Conservation (phyloP, 345 rosid species). For the Linum trigynum region DNA sequence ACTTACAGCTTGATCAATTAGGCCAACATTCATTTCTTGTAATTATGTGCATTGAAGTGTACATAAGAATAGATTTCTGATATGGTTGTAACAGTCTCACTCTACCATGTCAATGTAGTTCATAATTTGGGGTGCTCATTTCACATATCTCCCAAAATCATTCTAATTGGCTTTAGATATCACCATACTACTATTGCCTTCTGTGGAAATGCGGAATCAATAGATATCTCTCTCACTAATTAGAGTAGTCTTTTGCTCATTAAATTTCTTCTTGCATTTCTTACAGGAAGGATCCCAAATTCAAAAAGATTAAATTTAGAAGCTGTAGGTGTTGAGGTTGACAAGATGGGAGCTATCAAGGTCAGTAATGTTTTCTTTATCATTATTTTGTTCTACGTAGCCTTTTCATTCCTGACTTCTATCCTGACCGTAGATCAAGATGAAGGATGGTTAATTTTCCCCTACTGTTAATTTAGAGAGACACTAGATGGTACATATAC, state of each 20-base stretch:
- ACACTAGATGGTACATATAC: not conserved
- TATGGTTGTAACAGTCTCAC: not conserved
- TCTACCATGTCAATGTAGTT: not conserved
- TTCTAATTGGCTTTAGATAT: not conserved
- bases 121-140: not conserved
- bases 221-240: not conserved
- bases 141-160: not conserved
- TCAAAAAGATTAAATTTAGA: constrained; percentile 82
- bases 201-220: not conserved
- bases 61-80: not conserved
- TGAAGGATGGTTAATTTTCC: not conserved
- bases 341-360: constrained; percentile 76
- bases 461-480: not conserved
- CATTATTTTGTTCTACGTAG: not conserved
- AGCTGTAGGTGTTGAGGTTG: constrained; percentile 83
- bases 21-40: not conserved
- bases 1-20: not conserved
- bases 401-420: too few species aligned
- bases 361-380: constrained; percentile 26
- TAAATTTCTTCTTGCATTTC: not conserved
- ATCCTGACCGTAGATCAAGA: not conserved
- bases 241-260: not conserved
- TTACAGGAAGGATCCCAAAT: constrained; percentile 74
- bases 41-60: not conserved
- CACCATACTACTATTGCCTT: not conserved